Evolutionary conservation across 2,329 filamentous ascomycete genomes (phyloP).

Genomic region (Claviceps pazoutovae): DNA sequence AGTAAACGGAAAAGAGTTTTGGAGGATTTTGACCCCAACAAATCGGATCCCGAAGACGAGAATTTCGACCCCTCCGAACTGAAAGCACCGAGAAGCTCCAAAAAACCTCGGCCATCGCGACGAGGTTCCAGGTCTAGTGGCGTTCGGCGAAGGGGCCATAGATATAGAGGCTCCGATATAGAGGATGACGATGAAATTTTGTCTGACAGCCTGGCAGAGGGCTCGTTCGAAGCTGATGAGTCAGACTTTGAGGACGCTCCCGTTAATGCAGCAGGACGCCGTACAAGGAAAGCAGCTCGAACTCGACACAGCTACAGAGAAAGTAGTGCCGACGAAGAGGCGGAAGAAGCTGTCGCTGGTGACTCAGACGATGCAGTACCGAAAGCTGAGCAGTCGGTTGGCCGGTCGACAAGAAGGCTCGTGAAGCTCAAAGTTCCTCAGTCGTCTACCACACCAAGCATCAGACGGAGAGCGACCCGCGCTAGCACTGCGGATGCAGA

Average conservation of each 20-base stretch:
- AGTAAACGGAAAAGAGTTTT: constrained; percentile 44
- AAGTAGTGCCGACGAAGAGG: constrained; percentile 27
- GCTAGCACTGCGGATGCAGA: constrained; percentile 42
- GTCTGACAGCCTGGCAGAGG: constrained; percentile 38
- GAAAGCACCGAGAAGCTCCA: constrained; percentile 27
- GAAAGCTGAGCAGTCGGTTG: constrained; percentile 14
- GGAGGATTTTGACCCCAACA: constrained; percentile 50
- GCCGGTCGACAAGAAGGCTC: constrained; percentile 21
- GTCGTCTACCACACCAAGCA: constrained; percentile 11
- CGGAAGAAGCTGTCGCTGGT: constrained; percentile 16
- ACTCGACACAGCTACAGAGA: constrained; percentile 34
- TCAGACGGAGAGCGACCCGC: constrained; percentile 34
- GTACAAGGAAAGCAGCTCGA: constrained; percentile 32
- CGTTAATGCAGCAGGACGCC: constrained; percentile 33
- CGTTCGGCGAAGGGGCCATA: constrained; percentile 22
- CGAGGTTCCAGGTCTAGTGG: constrained; percentile 15
- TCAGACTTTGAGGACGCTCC: constrained; percentile 25
- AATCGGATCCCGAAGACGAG: constrained; percentile 52
- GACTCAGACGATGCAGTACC: constrained; percentile 14
- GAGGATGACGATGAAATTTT: constrained; percentile 45
- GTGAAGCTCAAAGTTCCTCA: constrained; percentile 32
- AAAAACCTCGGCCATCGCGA: constrained; percentile 26
- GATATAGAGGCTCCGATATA: constrained; percentile 48
- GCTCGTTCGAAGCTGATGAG: constrained; percentile 32
- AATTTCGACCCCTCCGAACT: constrained; percentile 46